Conservation (phyloP, 2,329 filamentous ascomycete genomes). For the Aspergillus sp. region DNA sequence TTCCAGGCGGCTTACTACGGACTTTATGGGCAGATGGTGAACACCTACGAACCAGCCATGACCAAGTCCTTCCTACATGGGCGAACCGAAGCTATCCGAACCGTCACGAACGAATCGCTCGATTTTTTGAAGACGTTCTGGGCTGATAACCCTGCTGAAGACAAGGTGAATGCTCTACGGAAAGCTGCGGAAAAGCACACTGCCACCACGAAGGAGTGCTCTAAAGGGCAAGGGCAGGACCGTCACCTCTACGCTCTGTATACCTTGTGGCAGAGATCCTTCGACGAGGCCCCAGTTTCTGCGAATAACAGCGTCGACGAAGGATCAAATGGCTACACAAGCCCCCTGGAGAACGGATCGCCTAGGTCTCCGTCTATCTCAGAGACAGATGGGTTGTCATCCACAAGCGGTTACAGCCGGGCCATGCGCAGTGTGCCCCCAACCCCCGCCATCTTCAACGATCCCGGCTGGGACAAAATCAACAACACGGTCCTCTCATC, state of each 20-base stretch:
- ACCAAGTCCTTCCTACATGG: slow-evolving; percentile 93
- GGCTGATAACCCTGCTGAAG: slow-evolving; percentile 78
- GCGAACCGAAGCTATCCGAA: slow-evolving; percentile 87
- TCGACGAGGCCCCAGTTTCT: slow-evolving; percentile 68
- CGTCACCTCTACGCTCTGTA: slow-evolving; percentile 91
- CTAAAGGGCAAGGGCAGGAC: slow-evolving; percentile 88
- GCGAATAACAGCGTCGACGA: slow-evolving; percentile 49
- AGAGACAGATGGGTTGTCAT: slow-evolving; percentile 43
- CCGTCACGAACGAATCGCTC: slow-evolving; percentile 79
- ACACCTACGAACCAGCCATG: slow-evolving; percentile 97
- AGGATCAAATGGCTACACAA: slow-evolving; percentile 64
- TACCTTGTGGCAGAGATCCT: slow-evolving; percentile 87
- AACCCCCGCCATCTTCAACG: slow-evolving; percentile 77
- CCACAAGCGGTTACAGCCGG: slow-evolving; percentile 57
- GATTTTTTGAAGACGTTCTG: slow-evolving; percentile 92
- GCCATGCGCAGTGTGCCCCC: slow-evolving; percentile 45
- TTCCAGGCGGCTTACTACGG: slow-evolving; percentile 98
- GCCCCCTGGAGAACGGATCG: slow-evolving; percentile 46
- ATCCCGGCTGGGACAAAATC: slow-evolving; percentile 88
- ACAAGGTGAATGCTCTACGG: slow-evolving; percentile 82
- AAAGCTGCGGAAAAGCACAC: slow-evolving; percentile 83
- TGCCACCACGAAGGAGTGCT: slow-evolving; percentile 75
- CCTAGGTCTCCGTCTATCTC: slow-evolving; percentile 37
- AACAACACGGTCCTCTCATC: slow-evolving; percentile 94
- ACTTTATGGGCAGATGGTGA: slow-evolving; percentile 88